Conservation (phyloP, 2,329 filamentous ascomycete genomes). For the Tolypocladium capitatum region DNA sequence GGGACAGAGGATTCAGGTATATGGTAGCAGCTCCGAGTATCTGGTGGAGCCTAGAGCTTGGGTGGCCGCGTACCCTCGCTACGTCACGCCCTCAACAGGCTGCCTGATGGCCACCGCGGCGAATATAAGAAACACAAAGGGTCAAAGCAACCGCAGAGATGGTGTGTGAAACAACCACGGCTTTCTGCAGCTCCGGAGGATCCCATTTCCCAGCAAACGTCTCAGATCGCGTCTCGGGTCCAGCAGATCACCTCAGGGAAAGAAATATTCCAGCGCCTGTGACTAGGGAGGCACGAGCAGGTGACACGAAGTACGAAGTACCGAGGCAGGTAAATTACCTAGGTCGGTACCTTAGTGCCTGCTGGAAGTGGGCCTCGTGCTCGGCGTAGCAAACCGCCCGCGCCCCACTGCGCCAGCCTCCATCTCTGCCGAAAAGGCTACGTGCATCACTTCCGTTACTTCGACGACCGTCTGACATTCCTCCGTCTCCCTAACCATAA, state of each 20-base stretch:
- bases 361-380: too few relatives aligned
- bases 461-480: slow-evolving; percentile 10
- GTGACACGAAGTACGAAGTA: too few relatives aligned
- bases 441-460: slow-evolving; percentile 13
- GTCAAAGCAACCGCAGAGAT: neutral
- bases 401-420: slow-evolving; percentile 5
- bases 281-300: too few relatives aligned
- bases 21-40: neutral
- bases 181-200: neutral
- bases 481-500: slow-evolving; percentile 8
- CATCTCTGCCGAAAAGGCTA: slow-evolving; percentile 14
- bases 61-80: slow-evolving; percentile 1
- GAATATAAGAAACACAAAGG: neutral
- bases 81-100: neutral
- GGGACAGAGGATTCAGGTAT: neutral
- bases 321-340: too few relatives aligned
- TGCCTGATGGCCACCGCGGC: neutral
- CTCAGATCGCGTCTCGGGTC: neutral
- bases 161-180: neutral
- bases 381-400: neutral
- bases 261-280: neutral
- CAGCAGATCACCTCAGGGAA: neutral
- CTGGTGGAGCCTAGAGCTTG: neutral
- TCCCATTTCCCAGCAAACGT: neutral
- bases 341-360: too few relatives aligned